phyloP scores from a whole-genome alignment of 2,329 filamentous ascomycete species.

The Corynespora cassiicola region DNA sequence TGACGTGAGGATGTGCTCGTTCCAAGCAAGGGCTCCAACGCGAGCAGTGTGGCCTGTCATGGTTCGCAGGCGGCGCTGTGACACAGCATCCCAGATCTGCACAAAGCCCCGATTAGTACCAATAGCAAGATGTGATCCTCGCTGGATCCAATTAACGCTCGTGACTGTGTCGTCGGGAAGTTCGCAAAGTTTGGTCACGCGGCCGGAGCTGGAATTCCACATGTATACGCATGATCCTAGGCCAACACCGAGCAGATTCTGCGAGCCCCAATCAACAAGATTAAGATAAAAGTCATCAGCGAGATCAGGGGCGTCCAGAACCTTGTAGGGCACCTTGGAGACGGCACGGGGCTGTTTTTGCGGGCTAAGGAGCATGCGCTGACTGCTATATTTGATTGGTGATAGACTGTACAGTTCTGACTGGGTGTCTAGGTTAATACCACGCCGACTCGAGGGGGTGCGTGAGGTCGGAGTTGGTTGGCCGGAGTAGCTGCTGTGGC shows the following conservation, averaged over 20 bases:
- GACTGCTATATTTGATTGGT: conserved; percentile 89
- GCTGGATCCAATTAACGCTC: conserved; percentile 97
- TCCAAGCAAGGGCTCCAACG: conserved; percentile 95
- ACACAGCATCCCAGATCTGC: conserved; percentile 96
- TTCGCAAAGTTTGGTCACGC: conserved; percentile 93
- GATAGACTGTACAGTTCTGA: conserved; percentile 96
- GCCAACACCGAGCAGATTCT: conserved; percentile 91
- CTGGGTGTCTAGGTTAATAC: conserved; percentile 84
- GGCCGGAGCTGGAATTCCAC: conserved; percentile 93
- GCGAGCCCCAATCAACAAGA: conserved; percentile 95
- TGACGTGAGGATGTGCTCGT: conserved; percentile 95
- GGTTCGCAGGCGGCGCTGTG: conserved; percentile 81
- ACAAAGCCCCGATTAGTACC: conserved; percentile 94
- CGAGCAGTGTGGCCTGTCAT: conserved; percentile 97
- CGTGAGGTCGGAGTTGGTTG: conserved; percentile 88
- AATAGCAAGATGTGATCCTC: conserved; percentile 93
- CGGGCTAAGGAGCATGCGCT: conserved; percentile 90
- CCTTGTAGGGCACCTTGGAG: conserved; percentile 97
- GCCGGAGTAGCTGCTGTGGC: conserved; percentile 66
- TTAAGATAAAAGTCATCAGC: conserved; percentile 99
- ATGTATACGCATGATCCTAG: conserved; percentile 94
- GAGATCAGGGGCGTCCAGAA: conserved; percentile 92
- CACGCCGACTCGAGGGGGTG: conserved; percentile 87
- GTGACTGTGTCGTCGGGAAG: conserved; percentile 93
- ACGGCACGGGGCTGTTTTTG: conserved; percentile 87